phyloP scores from a whole-genome alignment of 108 stramenopile species.

The Nannochloropsis gaditana region DNA sequence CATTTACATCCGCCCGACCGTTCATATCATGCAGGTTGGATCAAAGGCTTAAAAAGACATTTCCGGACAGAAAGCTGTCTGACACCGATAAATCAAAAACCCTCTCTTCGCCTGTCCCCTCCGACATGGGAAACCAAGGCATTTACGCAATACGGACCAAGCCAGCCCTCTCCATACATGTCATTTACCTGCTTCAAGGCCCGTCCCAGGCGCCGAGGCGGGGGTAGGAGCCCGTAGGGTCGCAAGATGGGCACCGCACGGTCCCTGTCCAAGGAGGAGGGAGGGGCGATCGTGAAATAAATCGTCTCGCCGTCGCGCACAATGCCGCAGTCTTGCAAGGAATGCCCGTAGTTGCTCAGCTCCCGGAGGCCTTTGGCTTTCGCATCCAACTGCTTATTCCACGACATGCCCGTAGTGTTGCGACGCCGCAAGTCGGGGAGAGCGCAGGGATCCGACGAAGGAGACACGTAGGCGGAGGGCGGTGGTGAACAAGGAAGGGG shows the following conservation, averaged over 20 bases:
- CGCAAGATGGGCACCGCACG: constrained; percentile 35
- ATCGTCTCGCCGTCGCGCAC: constrained; percentile 32
- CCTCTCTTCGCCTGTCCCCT: too few relatives aligned
- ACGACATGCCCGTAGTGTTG: background rate
- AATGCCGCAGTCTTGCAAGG: constrained; percentile 42
- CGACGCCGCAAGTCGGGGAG: background rate
- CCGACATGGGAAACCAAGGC: too few relatives aligned
- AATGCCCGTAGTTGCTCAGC: constrained; percentile 24
- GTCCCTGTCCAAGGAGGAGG: constrained; percentile 33
- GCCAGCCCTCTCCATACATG: background rate
- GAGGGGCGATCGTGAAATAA: constrained; percentile 25
- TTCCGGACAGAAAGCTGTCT: too few relatives aligned
- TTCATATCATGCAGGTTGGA: too few relatives aligned
- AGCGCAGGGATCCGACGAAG: background rate
- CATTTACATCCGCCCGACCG: too few relatives aligned
- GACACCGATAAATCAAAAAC: too few relatives aligned
- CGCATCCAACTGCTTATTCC: background rate
- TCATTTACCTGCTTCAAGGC: constrained; percentile 34
- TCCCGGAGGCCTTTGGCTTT: background rate
- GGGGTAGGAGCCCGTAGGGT: constrained; percentile 14
- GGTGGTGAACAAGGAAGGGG: background rate
- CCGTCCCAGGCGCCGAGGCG: constrained; percentile 28
- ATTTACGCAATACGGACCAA: too few relatives aligned
- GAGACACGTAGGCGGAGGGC: background rate
- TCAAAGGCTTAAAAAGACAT: too few relatives aligned